phyloP scores from a whole-genome alignment of 306 rosid species.

The Acacia acuminata region DNA sequence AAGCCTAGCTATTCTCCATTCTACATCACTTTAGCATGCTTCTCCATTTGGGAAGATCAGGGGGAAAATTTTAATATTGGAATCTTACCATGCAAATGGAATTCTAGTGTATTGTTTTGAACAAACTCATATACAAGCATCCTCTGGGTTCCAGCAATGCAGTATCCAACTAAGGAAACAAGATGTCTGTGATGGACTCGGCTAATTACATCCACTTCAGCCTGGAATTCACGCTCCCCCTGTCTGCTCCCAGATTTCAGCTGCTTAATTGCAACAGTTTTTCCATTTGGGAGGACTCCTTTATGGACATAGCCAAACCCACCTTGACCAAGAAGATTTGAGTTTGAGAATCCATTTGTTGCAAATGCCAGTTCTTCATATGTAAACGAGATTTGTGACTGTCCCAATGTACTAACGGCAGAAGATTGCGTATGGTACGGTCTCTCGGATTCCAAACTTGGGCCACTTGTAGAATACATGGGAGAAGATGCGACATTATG shows the following conservation, averaged over 20 bases:
- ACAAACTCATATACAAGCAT: conserved; percentile 71
- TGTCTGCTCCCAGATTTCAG: conserved; percentile 59
- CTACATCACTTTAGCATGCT: conserved; percentile 8
- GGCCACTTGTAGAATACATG: conserved; percentile 21
- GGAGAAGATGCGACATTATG: conserved; percentile 9
- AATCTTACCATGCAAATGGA: conserved; percentile 62
- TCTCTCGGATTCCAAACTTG: conserved; percentile 42
- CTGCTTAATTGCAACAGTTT: conserved; percentile 65
- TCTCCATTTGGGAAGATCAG: neutral
- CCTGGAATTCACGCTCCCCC: conserved; percentile 72
- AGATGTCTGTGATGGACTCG: conserved; percentile 74
- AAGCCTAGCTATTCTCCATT: neutral
- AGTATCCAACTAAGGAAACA: conserved; percentile 65
- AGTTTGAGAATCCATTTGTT: conserved; percentile 50
- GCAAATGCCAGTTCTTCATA: conserved; percentile 55
- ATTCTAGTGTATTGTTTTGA: conserved; percentile 50
- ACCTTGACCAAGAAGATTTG: conserved; percentile 69
- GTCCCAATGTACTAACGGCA: conserved; percentile 33
- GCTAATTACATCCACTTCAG: conserved; percentile 68
- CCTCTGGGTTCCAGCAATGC: conserved; percentile 50
- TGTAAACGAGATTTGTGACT: conserved; percentile 51
- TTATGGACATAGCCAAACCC: conserved; percentile 70
- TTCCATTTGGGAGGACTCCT: conserved; percentile 70
- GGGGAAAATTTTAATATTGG: neutral
- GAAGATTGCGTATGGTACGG: conserved; percentile 31